Evolutionary conservation across 768 basidiomycete species (phyloP).

Genomic region (Hebeloma cylindrosporum): DNA sequence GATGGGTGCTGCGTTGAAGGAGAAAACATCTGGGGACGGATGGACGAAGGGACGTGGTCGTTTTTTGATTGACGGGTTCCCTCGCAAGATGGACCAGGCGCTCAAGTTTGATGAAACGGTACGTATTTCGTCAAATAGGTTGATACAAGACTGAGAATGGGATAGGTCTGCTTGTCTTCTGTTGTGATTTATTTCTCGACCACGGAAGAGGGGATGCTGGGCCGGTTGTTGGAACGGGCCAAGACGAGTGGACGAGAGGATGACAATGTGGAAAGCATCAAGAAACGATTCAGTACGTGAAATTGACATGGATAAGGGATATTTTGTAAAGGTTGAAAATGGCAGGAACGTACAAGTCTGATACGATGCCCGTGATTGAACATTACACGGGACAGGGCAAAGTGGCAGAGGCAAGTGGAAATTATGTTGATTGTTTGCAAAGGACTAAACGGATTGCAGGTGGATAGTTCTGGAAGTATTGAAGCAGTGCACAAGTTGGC

Average conservation of each 20-base stretch:
- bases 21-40: conserved; percentile 43
- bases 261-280: conserved; percentile 92
- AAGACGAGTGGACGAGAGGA: conserved; percentile 96
- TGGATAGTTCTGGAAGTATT: conserved; percentile 65
- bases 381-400: conserved; percentile 68
- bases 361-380: conserved; percentile 92
- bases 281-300: conserved; percentile 91
- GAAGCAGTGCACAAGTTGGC: conserved; percentile 72
- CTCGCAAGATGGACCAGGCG: conserved; percentile 98
- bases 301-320: background rate
- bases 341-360: conserved; percentile 78
- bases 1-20: conserved; percentile 63
- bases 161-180: conserved; percentile 76
- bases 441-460: conserved; percentile 36
- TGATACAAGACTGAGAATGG: conserved; percentile 4
- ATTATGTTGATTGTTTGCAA: background rate
- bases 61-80: conserved; percentile 97
- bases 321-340: background rate
- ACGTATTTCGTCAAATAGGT: conserved; percentile 21
- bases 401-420: conserved; percentile 69
- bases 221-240: conserved; percentile 82
- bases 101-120: conserved; percentile 86
- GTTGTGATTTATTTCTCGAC: conserved; percentile 86
- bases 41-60: conserved; percentile 77
- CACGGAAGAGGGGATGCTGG: conserved; percentile 83